Conservation (phyloP, 2,329 filamentous ascomycete genomes). For the Penicillium sp. region DNA sequence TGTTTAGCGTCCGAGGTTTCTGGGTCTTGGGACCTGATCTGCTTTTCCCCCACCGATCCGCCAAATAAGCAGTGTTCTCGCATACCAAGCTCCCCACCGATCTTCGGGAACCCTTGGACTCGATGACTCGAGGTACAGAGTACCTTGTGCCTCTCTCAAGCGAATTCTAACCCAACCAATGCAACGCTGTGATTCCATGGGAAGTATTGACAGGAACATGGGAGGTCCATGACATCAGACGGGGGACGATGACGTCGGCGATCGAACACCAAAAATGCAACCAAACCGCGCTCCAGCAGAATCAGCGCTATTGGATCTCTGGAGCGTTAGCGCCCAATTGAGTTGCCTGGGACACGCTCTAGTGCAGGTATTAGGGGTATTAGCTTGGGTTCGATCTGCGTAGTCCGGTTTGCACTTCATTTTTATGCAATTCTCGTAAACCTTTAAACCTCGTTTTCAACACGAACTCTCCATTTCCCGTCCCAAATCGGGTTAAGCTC, state of each 20-base stretch:
- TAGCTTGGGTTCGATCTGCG: background rate
- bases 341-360: background rate
- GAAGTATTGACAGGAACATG: slow-evolving; percentile 8
- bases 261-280: slow-evolving; percentile 14
- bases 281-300: background rate
- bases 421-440: background rate
- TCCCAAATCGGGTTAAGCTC: background rate
- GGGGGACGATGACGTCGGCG: slow-evolving; percentile 23
- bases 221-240: slow-evolving; percentile 22
- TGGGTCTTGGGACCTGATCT: slow-evolving; percentile 2
- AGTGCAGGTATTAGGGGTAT: background rate
- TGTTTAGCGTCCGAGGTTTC: background rate
- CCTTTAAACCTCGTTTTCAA: background rate
- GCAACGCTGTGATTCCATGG: slow-evolving; percentile 16
- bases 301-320: slow-evolving; percentile 13
- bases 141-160: background rate
- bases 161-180: slow-evolving; percentile 1
- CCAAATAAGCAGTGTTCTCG: slow-evolving; percentile 20
- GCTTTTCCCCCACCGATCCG: slow-evolving; percentile 11
- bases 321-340: slow-evolving; percentile 1
- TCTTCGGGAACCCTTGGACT: slow-evolving; percentile 2
- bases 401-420: background rate
- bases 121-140: slow-evolving; percentile 1
- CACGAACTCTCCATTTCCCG: slow-evolving; percentile 5
- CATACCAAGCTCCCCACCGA: slow-evolving; percentile 9